Percentiles rank a stretch among this genome's conserved stretches.
phyloP scores from a whole-genome alignment of 805 yeast genomes.

The Sugiyamaella marilandica region DNA sequence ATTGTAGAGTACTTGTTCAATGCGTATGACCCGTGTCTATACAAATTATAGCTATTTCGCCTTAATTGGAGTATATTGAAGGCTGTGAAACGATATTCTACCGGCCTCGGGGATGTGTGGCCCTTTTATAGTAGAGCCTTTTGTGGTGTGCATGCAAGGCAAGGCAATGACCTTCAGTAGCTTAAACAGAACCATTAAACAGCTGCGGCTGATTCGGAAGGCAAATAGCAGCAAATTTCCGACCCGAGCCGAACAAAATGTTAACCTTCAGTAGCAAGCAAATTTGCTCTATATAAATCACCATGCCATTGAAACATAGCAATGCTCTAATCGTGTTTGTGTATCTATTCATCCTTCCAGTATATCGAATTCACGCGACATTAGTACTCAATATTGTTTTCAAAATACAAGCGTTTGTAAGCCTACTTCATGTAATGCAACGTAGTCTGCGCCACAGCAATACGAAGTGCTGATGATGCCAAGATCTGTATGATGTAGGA shows the following conservation, averaged over 20 bases:
- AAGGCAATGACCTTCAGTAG: background rate
- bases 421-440: too few relatives aligned
- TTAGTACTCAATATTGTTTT: too few relatives aligned
- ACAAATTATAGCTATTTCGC: background rate
- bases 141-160: background rate
- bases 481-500: too few relatives aligned
- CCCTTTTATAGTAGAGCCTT: background rate
- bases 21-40: background rate
- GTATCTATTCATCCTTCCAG: too few relatives aligned
- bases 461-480: background rate
- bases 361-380: too few relatives aligned
- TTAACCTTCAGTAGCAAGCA: too few relatives aligned
- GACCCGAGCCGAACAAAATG: background rate
- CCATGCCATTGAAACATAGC: background rate
- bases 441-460: background rate
- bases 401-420: too few relatives aligned
- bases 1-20: constrained; percentile 7
- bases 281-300: background rate
- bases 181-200: background rate
- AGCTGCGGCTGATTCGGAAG: background rate
- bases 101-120: background rate
- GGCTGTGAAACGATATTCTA: background rate
- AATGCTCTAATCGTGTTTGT: too few relatives aligned
- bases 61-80: background rate
- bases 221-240: background rate